Evolutionary conservation across 1,284 basidiomycete genomes (phyloP).

Genomic region (Fomitiporia mediterranea): DNA sequence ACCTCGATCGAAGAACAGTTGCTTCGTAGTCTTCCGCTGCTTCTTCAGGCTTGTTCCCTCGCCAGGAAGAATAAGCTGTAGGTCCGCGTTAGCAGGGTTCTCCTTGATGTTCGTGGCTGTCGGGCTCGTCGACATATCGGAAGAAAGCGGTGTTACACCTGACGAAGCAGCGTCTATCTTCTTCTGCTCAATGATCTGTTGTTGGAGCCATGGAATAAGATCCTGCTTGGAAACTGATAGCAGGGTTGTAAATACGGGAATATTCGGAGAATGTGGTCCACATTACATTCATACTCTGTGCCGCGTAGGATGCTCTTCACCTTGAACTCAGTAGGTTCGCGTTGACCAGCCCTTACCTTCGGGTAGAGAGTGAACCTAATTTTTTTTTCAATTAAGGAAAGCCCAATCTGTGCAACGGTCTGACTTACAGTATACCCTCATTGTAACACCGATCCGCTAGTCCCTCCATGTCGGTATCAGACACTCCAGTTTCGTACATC

Average conservation of each 20-base stretch:
- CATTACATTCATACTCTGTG: slow-evolving; percentile 71
- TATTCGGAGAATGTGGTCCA: slow-evolving; percentile 23
- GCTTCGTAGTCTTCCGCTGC: slow-evolving; percentile 64
- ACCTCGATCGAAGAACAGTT: slow-evolving; percentile 68
- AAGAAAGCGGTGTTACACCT: slow-evolving; percentile 37
- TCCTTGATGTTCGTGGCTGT: slow-evolving; percentile 40
- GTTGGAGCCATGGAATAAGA: slow-evolving; percentile 26
- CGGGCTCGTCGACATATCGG: slow-evolving; percentile 23
- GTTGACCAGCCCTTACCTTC: slow-evolving; percentile 49
- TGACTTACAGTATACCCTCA: slow-evolving; percentile 72
- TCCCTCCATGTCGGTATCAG: slow-evolving; percentile 56
- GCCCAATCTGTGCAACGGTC: background rate
- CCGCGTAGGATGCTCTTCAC: slow-evolving; percentile 76
- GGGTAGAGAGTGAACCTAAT: slow-evolving; percentile 68
- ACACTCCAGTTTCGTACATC: slow-evolving; percentile 74
- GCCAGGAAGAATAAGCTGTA: slow-evolving; percentile 61
- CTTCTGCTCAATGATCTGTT: slow-evolving; percentile 27
- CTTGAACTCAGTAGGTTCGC: slow-evolving; percentile 67
- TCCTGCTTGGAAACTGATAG: slow-evolving; percentile 36
- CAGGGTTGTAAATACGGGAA: background rate
- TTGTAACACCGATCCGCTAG: slow-evolving; percentile 61
- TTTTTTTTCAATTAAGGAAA: slow-evolving; percentile 9
- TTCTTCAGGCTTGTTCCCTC: slow-evolving; percentile 56
- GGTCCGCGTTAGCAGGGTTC: slow-evolving; percentile 36
- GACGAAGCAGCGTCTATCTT: slow-evolving; percentile 23